Base-by-base conservation (phyloP, 2,329 filamentous ascomycete genomes). In the Ophiostoma quercus region DNA sequence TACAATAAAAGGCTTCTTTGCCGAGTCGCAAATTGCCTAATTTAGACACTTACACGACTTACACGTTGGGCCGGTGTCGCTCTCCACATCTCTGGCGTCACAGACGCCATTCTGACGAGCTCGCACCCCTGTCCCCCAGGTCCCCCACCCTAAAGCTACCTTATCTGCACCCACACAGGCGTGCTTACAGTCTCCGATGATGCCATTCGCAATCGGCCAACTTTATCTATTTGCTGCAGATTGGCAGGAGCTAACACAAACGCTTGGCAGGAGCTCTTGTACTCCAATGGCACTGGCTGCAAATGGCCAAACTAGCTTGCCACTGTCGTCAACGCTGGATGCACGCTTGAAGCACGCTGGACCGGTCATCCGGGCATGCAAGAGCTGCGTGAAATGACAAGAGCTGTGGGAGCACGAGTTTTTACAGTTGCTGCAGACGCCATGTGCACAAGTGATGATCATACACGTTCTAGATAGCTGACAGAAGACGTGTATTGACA, bases 21-120 rank as follows among this genome's bases (percentile, higher is more conserved):
- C 41, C 41, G 22, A 34, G 25, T 63, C 32, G 14, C 5, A 32
- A 47, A 43, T 34, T 67, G 16, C 65, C 65, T 47, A 47, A 47
- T 32, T 51, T 8, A 22, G 65, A 47, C 22, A 67, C 65, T 67
- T 32, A 67, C 65, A 67, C 65, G 37, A 19, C 65, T 29, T 29
- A 43, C 41, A 67, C 65, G 5, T 2, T n/a, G 29, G 11, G n/a
- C 62, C 29, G 19, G 37, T 25, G 39, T 66, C 29, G 62, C 63
- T n/a, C 29, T 19, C 62, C 62, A 65, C 37, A 67, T 29, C n/a
- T 29, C n/a, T 66, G 63, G 43, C 63, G 63, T n/a, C 63, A 66
- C 63, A 41, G 9, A 43, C 63, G 39, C 63, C 63, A 66, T 43
- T 66, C 63, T 66, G 63, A 43, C 63, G 63, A 66, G 63, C 63